Conservation (phyloP, 805 yeast species). For the Lipomyces yamanashiensis region DNA sequence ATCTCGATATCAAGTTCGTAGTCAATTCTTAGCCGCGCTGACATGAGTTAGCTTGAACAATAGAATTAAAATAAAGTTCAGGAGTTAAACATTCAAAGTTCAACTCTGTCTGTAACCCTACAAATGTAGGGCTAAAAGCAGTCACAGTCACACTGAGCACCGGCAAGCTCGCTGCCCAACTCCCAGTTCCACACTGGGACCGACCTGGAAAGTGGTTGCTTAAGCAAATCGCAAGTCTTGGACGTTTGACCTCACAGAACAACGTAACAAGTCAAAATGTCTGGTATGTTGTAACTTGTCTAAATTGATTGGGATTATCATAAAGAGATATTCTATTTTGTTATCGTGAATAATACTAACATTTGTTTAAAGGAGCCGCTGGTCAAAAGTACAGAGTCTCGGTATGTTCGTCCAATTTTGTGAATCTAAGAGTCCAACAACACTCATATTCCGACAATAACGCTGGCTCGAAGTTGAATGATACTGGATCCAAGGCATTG, state of each 20-base stretch:
- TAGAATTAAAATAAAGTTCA: neutral
- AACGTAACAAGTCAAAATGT: slow-evolving; percentile 9
- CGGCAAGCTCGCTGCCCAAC: neutral
- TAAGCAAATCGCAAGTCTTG: neutral
- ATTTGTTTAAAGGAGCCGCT: slow-evolving; percentile 69
- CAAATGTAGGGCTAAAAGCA: slow-evolving; percentile 8
- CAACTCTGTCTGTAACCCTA: neutral
- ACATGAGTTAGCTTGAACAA: neutral
- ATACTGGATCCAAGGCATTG: neutral
- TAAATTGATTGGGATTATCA: neutral
- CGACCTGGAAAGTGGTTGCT: neutral
- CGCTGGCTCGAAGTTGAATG: neutral
- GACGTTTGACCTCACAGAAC: slow-evolving; percentile 7
- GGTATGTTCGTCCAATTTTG: slow-evolving; percentile 67
- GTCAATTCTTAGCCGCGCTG: neutral
- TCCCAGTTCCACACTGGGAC: neutral
- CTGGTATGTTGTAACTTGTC: slow-evolving; percentile 42
- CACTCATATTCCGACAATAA: neutral
- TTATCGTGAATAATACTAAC: slow-evolving; percentile 28
- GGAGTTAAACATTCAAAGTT: neutral
- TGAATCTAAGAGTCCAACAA: neutral
- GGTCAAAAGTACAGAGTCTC: slow-evolving; percentile 99
- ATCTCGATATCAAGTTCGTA: neutral
- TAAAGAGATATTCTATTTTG: too few relatives aligned
- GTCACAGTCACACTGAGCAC: slow-evolving; percentile 3